Percentiles rank a stretch among this genome's conserved stretches.
Conservation (phyloP, 1,284 basidiomycete genomes). For the Puccinia triticina region DNA sequence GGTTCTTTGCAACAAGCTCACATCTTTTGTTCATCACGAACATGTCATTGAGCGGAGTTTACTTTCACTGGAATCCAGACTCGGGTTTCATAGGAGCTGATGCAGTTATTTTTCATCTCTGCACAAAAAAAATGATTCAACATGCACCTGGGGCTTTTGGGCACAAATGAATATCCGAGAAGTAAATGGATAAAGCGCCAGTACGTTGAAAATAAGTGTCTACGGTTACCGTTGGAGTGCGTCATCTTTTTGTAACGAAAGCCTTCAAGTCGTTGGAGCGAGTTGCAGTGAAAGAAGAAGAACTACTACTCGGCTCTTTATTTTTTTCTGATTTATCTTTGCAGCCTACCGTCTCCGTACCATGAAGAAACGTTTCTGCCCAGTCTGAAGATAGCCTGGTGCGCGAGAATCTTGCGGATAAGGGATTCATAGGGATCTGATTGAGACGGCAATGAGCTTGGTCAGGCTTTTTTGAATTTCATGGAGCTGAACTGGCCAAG, state of each 20-base stretch:
- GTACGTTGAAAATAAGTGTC: not conserved
- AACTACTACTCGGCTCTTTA: conserved; percentile 14
- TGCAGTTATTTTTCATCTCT: not conserved
- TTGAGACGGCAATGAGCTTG: not conserved
- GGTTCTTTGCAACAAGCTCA: no score
- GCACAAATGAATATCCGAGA: not conserved
- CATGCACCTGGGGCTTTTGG: not conserved
- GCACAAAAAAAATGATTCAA: no score
- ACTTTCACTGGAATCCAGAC: not conserved
- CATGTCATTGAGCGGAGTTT: not conserved
- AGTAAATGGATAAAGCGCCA: not conserved
- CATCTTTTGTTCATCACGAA: no score
- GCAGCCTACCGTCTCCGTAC: not conserved
- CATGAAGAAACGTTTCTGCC: conserved; percentile 44
- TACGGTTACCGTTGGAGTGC: not conserved
- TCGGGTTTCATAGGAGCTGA: not conserved
- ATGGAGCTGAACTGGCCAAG: not conserved
- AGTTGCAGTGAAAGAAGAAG: conserved; percentile 15
- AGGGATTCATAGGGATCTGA: conserved; percentile 41
- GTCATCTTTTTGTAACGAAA: conserved; percentile 10
- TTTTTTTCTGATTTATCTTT: not conserved
- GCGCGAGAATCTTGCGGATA: conserved; percentile 41
- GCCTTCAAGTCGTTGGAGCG: conserved; percentile 31
- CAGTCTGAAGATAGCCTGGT: conserved; percentile 42
- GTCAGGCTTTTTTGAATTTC: not conserved